A percentile compares a stretch with the other conserved stretches of the same genome.
phyloP scores from a whole-genome alignment of 2,329 filamentous ascomycete genomes.

The Fusarium sp. region DNA sequence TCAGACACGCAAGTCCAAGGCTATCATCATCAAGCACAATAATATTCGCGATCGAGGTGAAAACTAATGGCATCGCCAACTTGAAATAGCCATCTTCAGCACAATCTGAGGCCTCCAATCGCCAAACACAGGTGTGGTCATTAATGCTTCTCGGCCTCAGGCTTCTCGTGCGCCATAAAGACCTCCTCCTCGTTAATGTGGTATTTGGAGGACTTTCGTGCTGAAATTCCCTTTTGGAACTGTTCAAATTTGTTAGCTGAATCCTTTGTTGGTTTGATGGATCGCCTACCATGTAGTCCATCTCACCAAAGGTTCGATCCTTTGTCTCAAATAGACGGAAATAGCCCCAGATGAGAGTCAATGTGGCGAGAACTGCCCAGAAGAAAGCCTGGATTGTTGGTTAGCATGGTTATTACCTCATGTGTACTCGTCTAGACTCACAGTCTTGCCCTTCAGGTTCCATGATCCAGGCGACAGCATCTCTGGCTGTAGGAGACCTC shows the following conservation, averaged over 20 bases:
- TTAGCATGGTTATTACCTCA: conserved; percentile 7
- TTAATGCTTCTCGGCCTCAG: conserved; percentile 35
- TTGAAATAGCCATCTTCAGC: conserved; percentile 1
- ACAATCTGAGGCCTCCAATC: conserved; percentile 7
- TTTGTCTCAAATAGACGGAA: conserved; percentile 62
- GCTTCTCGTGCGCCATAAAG: conserved; percentile 42
- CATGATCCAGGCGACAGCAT: conserved; percentile 57
- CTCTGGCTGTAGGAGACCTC: conserved; percentile 56
- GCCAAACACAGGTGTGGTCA: neutral
- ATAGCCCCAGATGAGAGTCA: conserved; percentile 58
- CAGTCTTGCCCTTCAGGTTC: conserved; percentile 58
- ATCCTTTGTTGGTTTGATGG: neutral
- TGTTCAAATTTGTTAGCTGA: conserved; percentile 35
- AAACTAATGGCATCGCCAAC: conserved; percentile 24
- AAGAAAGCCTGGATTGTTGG: conserved; percentile 55
- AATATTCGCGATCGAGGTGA: conserved; percentile 12
- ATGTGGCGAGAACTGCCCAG: conserved; percentile 55
- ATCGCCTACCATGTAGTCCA: conserved; percentile 57
- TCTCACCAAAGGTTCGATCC: conserved; percentile 60
- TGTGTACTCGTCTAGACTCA: conserved; percentile 26
- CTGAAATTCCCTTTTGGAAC: conserved; percentile 55
- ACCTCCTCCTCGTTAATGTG: conserved; percentile 54
- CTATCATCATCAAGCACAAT: conserved; percentile 11
- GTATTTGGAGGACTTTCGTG: conserved; percentile 56
- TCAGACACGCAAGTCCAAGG: conserved; percentile 12